Evolutionary conservation across 768 basidiomycete species (phyloP).

Genomic region (Inosperma sp.): DNA sequence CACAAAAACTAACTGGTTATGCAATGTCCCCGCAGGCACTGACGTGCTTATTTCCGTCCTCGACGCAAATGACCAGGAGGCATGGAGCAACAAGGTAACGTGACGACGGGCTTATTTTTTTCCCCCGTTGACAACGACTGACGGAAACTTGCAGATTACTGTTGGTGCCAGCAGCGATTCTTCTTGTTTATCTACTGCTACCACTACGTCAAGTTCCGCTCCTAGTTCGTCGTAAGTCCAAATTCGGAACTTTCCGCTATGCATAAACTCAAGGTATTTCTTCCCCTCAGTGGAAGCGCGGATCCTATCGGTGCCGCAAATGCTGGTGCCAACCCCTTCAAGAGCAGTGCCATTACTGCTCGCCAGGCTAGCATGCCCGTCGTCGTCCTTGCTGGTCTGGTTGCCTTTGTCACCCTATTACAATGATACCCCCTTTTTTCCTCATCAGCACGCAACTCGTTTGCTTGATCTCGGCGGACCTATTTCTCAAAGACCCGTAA

Average conservation of each 20-base stretch:
- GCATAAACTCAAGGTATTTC: not conserved
- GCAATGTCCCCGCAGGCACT: constrained; percentile 44
- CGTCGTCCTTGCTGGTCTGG: constrained; percentile 38
- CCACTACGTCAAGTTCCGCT: constrained; percentile 18
- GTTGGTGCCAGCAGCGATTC: constrained; percentile 34
- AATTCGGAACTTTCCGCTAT: constrained; percentile 21
- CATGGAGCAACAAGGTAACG: constrained; percentile 61
- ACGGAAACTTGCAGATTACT: constrained; percentile 31
- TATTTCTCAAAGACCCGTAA: constrained; percentile 8
- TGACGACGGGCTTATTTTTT: constrained; percentile 23
- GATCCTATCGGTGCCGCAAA: constrained; percentile 44
- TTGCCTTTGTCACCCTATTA: constrained; percentile 35
- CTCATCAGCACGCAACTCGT: constrained; percentile 4
- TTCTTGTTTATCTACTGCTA: constrained; percentile 32
- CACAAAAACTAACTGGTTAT: constrained; percentile 43
- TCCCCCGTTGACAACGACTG: constrained; percentile 9
- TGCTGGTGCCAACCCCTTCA: constrained; percentile 37
- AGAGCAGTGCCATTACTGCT: constrained; percentile 28
- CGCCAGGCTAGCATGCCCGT: constrained; percentile 40
- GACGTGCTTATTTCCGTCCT: constrained; percentile 48
- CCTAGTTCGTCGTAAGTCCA: constrained; percentile 13
- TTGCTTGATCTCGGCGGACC: not conserved
- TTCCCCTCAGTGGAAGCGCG: constrained; percentile 8
- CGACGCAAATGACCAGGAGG: constrained; percentile 53
- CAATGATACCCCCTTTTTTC: constrained; percentile 30